Evolutionary conservation across 768 basidiomycete genomes (phyloP), one percentile per base, ranked within the genome.

Genomic region (Candolleomyces eurysporus): DNA sequence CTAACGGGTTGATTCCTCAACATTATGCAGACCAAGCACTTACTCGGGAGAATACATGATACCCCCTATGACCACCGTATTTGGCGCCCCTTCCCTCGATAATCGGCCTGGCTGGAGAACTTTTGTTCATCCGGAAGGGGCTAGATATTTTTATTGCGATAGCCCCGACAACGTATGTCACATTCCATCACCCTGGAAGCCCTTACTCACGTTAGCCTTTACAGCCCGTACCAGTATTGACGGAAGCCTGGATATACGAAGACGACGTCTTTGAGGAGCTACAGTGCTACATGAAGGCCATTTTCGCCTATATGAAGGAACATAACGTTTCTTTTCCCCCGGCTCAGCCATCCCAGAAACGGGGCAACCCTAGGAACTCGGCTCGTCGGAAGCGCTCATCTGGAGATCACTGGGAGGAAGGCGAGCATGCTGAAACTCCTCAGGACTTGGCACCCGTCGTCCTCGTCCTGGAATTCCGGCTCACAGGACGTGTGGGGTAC

Each of bases 401-500:
- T 2, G 26, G 26, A 26, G 26, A 26, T 26, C 4, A 4, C 26
- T 26, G 26, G 26, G 26, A 26, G 26, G 11, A 13, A 11, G 42
- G 42, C 42, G 13, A 11, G 11, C 42, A 11, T n/a, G n/a, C 3
- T 13, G 42, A 43, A 43, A 2, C 42, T n/a, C 13, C n/a, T 11
- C 42, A 43, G 11, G 13, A 43, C n/a, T 5, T 43, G 13, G 13
- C 42, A 13, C 42, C 42, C n/a, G 42, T 43, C 13, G 42, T 60
- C 48, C 60, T 67, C 30, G 64, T 68, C 1, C 48, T 70, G 26
- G 69, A 70, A 57, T 61, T 64, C 31, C 62, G 65, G 22, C 50
- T 17, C 17, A 59, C 51, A 1, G 61, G 63, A 4, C 50, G 48
- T 30, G 69, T 63, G 54, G 71, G 71, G 21, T 86, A 86, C 67